Evolutionary conservation across 495 filamentous ascomycete genomes (phyloP).

Genomic region (Neurospora sp.): DNA sequence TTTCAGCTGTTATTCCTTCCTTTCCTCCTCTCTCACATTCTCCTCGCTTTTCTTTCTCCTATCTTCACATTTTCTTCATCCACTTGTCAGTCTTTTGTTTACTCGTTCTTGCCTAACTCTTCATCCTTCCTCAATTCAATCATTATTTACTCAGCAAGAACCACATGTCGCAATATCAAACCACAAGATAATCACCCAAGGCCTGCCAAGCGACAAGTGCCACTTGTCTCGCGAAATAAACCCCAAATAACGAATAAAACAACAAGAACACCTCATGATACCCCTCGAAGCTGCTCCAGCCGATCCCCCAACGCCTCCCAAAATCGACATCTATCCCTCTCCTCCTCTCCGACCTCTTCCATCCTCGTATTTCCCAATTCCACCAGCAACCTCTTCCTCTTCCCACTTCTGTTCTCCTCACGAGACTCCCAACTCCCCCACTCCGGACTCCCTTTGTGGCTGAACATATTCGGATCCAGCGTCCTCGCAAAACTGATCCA

Average conservation of each 20-base stretch:
- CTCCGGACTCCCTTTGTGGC: slow-evolving; percentile 6
- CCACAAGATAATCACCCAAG: neutral
- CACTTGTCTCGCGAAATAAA: too few relatives aligned
- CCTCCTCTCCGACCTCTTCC: slow-evolving; percentile 11
- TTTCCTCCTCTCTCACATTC: neutral
- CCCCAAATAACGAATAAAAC: neutral
- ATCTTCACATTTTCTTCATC: neutral
- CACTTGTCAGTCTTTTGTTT: neutral
- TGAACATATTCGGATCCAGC: slow-evolving; percentile 23
- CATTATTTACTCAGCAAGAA: neutral
- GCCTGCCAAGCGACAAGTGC: neutral
- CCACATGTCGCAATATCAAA: neutral
- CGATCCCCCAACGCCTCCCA: slow-evolving; percentile 28
- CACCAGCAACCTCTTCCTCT: slow-evolving; percentile 15
- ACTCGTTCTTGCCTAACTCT: neutral
- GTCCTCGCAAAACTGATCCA: slow-evolving; percentile 30
- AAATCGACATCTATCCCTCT: slow-evolving; percentile 13
- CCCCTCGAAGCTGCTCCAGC: neutral
- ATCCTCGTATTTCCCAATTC: slow-evolving; percentile 17
- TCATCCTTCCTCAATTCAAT: neutral
- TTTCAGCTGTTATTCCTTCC: neutral
- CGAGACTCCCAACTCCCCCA: slow-evolving; percentile 24
- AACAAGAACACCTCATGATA: slow-evolving; percentile 14
- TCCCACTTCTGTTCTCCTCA: slow-evolving; percentile 13
- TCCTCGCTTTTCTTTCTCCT: neutral